Evolutionary conservation across 129 eudicot genomes (phyloP), one percentile per base, ranked within the genome.

Genomic region (Helichrysum umbraculigerum): DNA sequence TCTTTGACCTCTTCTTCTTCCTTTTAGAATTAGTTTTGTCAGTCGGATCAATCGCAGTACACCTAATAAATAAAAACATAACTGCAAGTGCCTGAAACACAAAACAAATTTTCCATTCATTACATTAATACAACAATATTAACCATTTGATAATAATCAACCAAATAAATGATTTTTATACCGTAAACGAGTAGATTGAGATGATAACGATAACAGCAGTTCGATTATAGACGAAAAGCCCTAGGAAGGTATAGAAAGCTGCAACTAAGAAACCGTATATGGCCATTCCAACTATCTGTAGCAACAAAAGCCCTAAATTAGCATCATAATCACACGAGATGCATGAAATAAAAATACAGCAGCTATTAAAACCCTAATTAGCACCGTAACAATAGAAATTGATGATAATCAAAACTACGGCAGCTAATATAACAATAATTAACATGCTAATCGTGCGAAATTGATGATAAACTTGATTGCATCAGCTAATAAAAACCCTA

Each of bases 271-370:
- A 85, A 68, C 82, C 68, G 74, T 85, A 93, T 3, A 93, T 79
- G 0, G 88, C 77, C 83, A 90, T 87, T 74, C 97, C 98, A 62
- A 88, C 93, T 63, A 93, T 89, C 98, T 93, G 94, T 79, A 64
- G 67, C 20, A 21, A 28, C 61, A 77, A 10, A 10, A 52, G 22
- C 37, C 7, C 20, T 30, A 76, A 76, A 6, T 47, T 58, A 59
- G 21, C 14, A 19, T 21, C 17, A 1, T 28, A 59, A 59, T 21
- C 32, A 11, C 30, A 30, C n/a, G 17, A 61, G 0, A 59, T 59
- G 15, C 0, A 5, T 64, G 6, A 33, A 65, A 47, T 0, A 64
- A 32, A 5, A 63, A 5, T 47, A 47, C 54, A 47, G 90, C 79
- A 68, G 64, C 19, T 14, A 28, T 51, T 71, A 3, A 52, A 35